Conservation (phyloP, 441 rosid genomes). For the Syzygium syzygioides region DNA sequence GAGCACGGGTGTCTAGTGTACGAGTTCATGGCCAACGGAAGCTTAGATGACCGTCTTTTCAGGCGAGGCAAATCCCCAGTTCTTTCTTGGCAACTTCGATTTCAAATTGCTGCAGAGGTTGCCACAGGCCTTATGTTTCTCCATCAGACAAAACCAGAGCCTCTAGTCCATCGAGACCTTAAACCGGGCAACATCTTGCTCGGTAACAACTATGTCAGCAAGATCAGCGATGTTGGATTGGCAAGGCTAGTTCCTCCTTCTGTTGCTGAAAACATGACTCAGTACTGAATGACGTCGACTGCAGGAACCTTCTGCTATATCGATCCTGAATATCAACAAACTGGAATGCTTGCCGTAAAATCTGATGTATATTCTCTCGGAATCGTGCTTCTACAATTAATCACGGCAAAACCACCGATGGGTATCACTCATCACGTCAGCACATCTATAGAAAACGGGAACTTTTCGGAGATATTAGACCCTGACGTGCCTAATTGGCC, state of each 20-base stretch:
- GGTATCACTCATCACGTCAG: constrained; percentile 37
- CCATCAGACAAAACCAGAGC: constrained; percentile 72
- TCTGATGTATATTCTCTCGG: constrained; percentile 66
- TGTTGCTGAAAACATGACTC: constrained; percentile 49
- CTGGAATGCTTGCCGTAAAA: constrained; percentile 70
- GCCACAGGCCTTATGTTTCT: constrained; percentile 58
- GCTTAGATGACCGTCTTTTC: constrained; percentile 7
- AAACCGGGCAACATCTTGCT: constrained; percentile 65
- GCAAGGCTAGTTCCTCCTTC: constrained; percentile 49
- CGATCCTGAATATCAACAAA: constrained; percentile 73
- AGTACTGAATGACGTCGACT: constrained; percentile 31
- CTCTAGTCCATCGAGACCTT: constrained; percentile 67
- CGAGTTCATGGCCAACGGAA: constrained; percentile 7
- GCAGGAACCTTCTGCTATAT: constrained; percentile 70
- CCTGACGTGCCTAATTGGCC: constrained; percentile 58
- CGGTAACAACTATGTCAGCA: constrained; percentile 53
- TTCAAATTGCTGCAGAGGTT: constrained; percentile 59
- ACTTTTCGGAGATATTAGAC: constrained; percentile 38
- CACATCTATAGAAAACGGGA: constrained; percentile 34
- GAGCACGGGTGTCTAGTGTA: constrained; percentile 5
- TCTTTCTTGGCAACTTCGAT: constrained; percentile 29
- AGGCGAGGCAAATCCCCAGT: neutral
- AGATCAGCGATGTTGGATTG: constrained; percentile 62
- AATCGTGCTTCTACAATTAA: constrained; percentile 52
- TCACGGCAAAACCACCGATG: constrained; percentile 50